phyloP scores from a whole-genome alignment of 1,284 basidiomycete species.

The Apiotrichum sp. region DNA sequence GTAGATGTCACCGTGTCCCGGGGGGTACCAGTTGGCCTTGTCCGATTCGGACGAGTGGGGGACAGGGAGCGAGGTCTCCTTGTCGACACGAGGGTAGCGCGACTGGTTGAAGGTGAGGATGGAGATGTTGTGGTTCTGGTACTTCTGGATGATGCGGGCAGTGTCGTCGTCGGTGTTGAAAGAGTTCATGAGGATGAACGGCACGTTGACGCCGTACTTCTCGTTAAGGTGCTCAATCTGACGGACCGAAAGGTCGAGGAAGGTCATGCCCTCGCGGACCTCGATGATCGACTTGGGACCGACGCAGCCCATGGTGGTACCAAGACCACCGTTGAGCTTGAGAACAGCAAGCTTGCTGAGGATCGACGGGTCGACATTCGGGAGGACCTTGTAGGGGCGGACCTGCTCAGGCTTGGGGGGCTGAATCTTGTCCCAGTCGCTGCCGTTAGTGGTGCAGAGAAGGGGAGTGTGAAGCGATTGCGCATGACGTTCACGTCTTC shows the following conservation, averaged over 20 bases:
- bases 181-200: slow-evolving; percentile 98
- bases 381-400: slow-evolving; percentile 74
- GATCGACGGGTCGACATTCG: slow-evolving; percentile 60
- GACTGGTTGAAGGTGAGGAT: slow-evolving; percentile 93
- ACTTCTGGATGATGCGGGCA: slow-evolving; percentile 97
- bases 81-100: slow-evolving; percentile 93
- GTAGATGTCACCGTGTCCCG: slow-evolving; percentile 85
- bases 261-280: slow-evolving; percentile 97
- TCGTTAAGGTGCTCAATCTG: slow-evolving; percentile 82
- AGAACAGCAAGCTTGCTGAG: slow-evolving; percentile 95
- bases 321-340: slow-evolving; percentile 99
- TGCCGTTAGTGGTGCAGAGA: slow-evolving; percentile 37
- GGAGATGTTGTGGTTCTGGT: slow-evolving; percentile 92
- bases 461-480: too few relatives aligned
- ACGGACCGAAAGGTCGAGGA: slow-evolving; percentile 92
- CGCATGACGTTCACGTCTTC: too few relatives aligned
- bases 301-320: slow-evolving; percentile 53
- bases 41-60: slow-evolving; percentile 80
- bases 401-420: slow-evolving; percentile 91
- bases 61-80: slow-evolving; percentile 86
- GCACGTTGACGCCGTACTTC: slow-evolving; percentile 67
- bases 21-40: slow-evolving; percentile 98
- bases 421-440: slow-evolving; percentile 96
- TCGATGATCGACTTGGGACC: slow-evolving; percentile 76
- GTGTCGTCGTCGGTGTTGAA: slow-evolving; percentile 99